These are phyloP conservation scores for Aspergillus piperis DNA, from an alignment of 2,329 filamentous ascomycete species.

Conservation along the genomic window DNA sequence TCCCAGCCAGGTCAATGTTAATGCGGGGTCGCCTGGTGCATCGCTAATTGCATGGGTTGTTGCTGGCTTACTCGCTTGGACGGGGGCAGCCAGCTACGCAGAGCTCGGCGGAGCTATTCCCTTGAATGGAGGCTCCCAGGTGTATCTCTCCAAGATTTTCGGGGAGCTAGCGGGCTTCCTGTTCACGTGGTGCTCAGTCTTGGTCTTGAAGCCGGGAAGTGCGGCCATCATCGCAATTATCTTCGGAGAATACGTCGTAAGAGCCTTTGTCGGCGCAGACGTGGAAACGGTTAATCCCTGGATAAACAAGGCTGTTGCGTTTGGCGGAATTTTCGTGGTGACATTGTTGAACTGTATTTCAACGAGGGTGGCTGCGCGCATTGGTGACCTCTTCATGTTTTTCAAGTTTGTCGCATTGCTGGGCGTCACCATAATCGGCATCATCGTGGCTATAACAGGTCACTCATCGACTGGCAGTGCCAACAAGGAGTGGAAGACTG, in stretches of 20 bases:
- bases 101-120: slow-evolving; percentile 95
- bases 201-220: slow-evolving; percentile 90
- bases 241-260: slow-evolving; percentile 95
- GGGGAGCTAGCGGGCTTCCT: slow-evolving; percentile 90
- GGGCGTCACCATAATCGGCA: slow-evolving; percentile 81
- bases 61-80: slow-evolving; percentile 93
- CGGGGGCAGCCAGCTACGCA: slow-evolving; percentile 89
- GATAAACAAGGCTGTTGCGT: slow-evolving; percentile 85
- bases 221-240: slow-evolving; percentile 96
- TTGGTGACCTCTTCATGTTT: slow-evolving; percentile 94
- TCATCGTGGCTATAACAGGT: slow-evolving; percentile 86
- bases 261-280: slow-evolving; percentile 83
- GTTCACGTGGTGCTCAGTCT: slow-evolving; percentile 93
- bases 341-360: slow-evolving; percentile 89
- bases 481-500: slow-evolving; percentile 81
- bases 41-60: slow-evolving; percentile 89
- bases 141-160: slow-evolving; percentile 95
- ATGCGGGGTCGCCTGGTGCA: slow-evolving; percentile 87
- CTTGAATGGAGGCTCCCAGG: slow-evolving; percentile 88
- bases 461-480: slow-evolving; percentile 74
- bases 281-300: slow-evolving; percentile 77
- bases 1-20: slow-evolving; percentile 86
- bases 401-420: slow-evolving; percentile 90
- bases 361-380: slow-evolving; percentile 79
- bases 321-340: slow-evolving; percentile 72